Conservation (phyloP, 148 eudicot species). For the Talinum fruticosum region DNA sequence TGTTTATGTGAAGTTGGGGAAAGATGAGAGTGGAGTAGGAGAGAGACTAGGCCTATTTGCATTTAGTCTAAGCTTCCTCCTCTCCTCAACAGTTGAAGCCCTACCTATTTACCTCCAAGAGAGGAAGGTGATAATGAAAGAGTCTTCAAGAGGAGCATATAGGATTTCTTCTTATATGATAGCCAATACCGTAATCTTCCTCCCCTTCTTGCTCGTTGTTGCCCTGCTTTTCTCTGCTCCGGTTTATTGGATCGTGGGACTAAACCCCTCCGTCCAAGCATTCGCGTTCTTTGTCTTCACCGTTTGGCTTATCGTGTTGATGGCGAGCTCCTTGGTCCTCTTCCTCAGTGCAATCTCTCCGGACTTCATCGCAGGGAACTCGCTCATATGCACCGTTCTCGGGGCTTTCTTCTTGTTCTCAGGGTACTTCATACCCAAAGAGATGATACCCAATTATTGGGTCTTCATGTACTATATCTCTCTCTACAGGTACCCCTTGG, state of each 20-base stretch:
- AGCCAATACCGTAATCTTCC: conserved; percentile 79
- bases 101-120: conserved; percentile 95
- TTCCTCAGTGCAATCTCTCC: conserved; percentile 78
- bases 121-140: conserved; percentile 87
- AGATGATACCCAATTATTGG: conserved; percentile 87
- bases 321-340: conserved; percentile 94
- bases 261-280: conserved; percentile 62
- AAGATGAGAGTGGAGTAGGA: conserved; percentile 60
- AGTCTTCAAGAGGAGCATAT: conserved; percentile 74
- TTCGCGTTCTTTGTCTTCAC: conserved; percentile 60
- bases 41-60: conserved; percentile 87
- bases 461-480: conserved; percentile 90
- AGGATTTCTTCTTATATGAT: conserved; percentile 76
- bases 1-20: conserved; percentile 60
- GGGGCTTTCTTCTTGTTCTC: conserved; percentile 90
- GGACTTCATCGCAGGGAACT: conserved; percentile 89
- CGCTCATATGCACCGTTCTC: conserved; percentile 77
- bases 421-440: conserved; percentile 87
- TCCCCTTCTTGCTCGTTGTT: conserved; percentile 70
- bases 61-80: conserved; percentile 84
- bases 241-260: conserved; percentile 83
- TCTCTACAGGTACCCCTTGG: conserved; percentile 81
- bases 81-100: conserved; percentile 94
- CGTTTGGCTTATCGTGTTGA: conserved; percentile 82
- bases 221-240: conserved; percentile 72